Evolutionary conservation across 108 stramenopile species (phyloP), one percentile per base, ranked within the genome.

Genomic region (Aurantiochytrium sp.): DNA sequence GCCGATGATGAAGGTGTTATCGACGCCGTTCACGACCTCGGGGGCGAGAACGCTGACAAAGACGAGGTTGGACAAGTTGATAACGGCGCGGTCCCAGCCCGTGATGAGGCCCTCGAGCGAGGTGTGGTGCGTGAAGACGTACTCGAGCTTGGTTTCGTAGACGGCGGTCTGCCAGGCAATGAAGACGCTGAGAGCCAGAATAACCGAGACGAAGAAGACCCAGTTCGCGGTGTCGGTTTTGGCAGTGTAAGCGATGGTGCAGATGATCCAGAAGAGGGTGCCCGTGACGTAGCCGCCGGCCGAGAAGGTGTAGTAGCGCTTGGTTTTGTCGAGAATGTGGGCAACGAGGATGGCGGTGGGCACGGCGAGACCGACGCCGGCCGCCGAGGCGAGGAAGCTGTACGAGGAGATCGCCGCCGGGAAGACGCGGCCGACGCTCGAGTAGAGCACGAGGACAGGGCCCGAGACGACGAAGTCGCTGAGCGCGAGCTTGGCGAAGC

Each of bases 101-200:
- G 45, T 48, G 3, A 81, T 81, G n/a, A 48, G n/a, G 24, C 73
- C 73, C 30, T 81, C 73, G 10, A 81, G 4, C n/a, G n/a, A 48
- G 32, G n/a, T 27, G 1, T 81, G n/a, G 10, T 6, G 36, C 6
- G 73, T 30, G 32, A 81, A 81, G 45, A 81, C 73, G 30, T 81
- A 81, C 45, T 81, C 73, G n/a, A 81, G 45, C 45, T 81, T 81
- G 45, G 42, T 48, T 1, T 81, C 73, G 73, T 81, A 81, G 0
- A 81, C 73, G 15, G 73, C 39, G 10, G 73, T 81, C 73, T 81
- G 73, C 73, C 73, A 81, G n/a, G 73, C 73, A 12, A 81, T 48
- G 32, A 81, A 81, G 45, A 81, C 42, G 6, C 12, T 27, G 10
- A 81, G 19, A 42, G 73, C 73, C 12, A 81, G 24, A 2, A 81